Base-by-base conservation (phyloP, 2,329 filamentous ascomycete genomes). In the Pseudocercospora cruenta region DNA sequence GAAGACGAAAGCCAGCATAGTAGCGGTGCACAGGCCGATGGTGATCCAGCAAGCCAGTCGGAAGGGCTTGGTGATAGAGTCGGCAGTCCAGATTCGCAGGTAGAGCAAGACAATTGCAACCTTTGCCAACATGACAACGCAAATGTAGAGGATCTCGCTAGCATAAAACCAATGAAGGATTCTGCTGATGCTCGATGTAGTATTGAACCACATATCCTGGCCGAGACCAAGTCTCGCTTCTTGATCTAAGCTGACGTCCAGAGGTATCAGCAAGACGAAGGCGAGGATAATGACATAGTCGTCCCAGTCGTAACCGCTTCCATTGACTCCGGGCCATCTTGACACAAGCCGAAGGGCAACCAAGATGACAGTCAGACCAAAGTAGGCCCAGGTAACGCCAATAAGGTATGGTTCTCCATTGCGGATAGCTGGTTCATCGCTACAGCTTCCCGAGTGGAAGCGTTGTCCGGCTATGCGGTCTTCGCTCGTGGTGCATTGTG, bases 1-100 rank as follows among this genome's bases (percentile, higher is more conserved):
- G n/a, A 71, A 65, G 60, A 69, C 67, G 45, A 71, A 71, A 6
- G 67, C 69, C 8, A 71, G 58, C 9, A 62, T 60, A 3, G 67
- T 69, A 26, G 65, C 26, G 3, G 62, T 49, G 5, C 69, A 49
- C 1, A 68, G 51, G 1, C 60, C 67, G 28, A 71, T 67, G 33
- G 62, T 65, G 26, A 64, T 62, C 69, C 69, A 71, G 58, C 69
- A 69, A 10, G 60, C 39, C 16, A 68, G 16, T 16, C 69, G 54
- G 47, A 71, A 67, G 8, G 58, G 59, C 43, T 65, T 66, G 24
- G 67, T 71, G 22, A 69, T 64, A 0, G 64, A 62, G 22, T 68
- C 67, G 9, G 62, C 65, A 6, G 67, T 69, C 69, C 69, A 71
- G 51, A 71, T 68, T 4, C 67, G 69, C 33, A 71, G 57, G 58